Base-by-base conservation (phyloP, 1,139 yeast species). In the Williopsis jadinii region DNA sequence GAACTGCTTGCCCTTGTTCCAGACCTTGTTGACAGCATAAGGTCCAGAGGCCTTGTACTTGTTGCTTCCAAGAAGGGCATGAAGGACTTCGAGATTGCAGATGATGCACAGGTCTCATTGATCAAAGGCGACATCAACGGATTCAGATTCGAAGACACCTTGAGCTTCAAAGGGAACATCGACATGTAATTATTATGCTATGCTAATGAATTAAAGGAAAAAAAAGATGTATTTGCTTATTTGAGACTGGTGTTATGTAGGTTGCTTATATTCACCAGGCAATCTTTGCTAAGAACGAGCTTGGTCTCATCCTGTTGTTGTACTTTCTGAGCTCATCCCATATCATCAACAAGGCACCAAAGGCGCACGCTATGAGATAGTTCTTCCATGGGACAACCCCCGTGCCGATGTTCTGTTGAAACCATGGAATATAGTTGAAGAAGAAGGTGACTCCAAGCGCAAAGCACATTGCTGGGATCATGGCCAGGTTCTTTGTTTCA, bases 11-110 rank as follows among this genome's bases (percentile, higher is more conserved):
- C 73, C 33, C 67, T 88, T 35, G 92, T 86, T 27, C 95, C 95
- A 0, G 80, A 83, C 43, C 64, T 90, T 35, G 75, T 83, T 5
- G 84, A 84, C 27, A 73, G 85, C 27, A 84, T 90, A 15, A 71
- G 95, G 45, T 79, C 86, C 1, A 70, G 84, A 47, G 97, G 97
- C 0, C 70, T 92, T 49, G 80, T 92, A 38, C 67, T 92, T 37
- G 92, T 92, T 28, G 94, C 94, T 1, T 72, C 79, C 1, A 73
- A 60, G 36, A 48, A 40, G 29, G 66, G 54, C 40, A 53, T 32
- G 35, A 52, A 49, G 28, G 56, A 56, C 36, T 38, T 40, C 33
- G 47, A 42, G 5, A 24, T 10, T 10, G 28, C 39, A 1, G 53
- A 48, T 28, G 58, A 53, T 9, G 27, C 19, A 5, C 41, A 38